A percentile compares a stretch with the other conserved stretches of the same genome.
phyloP scores from a whole-genome alignment of 2,329 filamentous ascomycete genomes.

The Talaromyces sp. region DNA sequence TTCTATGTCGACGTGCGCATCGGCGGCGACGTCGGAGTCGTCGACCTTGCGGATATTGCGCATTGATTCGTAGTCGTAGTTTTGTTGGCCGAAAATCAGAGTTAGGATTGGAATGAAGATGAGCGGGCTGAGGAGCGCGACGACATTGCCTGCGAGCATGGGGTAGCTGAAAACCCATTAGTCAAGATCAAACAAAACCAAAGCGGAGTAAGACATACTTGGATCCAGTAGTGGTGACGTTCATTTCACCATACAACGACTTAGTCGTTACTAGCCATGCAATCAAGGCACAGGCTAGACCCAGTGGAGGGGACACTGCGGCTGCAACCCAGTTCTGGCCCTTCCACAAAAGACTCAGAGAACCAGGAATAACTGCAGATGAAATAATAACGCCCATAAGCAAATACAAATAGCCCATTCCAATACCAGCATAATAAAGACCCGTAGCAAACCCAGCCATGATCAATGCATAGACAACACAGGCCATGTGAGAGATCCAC shows the following conservation, averaged over 20 bases:
- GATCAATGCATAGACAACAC: conserved; percentile 66
- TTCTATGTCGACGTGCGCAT: conserved; percentile 62
- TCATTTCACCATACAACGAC: conserved; percentile 62
- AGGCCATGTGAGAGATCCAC: conserved; percentile 69
- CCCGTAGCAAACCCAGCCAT: conserved; percentile 77
- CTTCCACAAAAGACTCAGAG: conserved; percentile 73
- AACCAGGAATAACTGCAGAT: conserved; percentile 75
- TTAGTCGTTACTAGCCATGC: conserved; percentile 75
- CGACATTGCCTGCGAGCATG: conserved; percentile 83
- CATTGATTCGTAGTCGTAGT: conserved; percentile 87
- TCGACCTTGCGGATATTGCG: conserved; percentile 70
- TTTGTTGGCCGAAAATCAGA: conserved; percentile 61
- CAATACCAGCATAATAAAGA: conserved; percentile 67
- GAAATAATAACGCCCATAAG: conserved; percentile 92
- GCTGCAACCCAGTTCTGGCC: conserved; percentile 73
- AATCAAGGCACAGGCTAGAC: conserved; percentile 62
- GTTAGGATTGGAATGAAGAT: conserved; percentile 74
- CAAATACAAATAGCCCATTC: conserved; percentile 83
- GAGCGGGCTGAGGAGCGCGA: conserved; percentile 70
- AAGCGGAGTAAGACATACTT: conserved; percentile 45
- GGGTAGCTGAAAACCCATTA: conserved; percentile 49
- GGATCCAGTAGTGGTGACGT: conserved; percentile 70
- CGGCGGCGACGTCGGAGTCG: conserved; percentile 64
- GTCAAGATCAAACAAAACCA: background rate
- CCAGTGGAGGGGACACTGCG: conserved; percentile 62